These are phyloP conservation scores for Erythrobasidium hasegawianum DNA, from an alignment of 1,284 basidiomycete species.

Conservation along the genomic window DNA sequence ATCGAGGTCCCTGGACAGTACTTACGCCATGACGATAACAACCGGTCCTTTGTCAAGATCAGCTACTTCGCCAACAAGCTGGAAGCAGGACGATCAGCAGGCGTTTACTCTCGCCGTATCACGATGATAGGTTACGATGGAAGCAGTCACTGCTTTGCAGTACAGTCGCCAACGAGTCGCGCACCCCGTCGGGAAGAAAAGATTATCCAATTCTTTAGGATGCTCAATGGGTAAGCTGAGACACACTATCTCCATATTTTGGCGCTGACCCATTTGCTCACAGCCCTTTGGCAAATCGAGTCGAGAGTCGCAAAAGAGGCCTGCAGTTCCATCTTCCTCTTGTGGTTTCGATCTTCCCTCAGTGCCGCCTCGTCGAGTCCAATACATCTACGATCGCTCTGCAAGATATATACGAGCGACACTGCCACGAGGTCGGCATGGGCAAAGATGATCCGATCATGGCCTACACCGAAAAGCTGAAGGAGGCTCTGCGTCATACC, in stretches of 20 bases:
- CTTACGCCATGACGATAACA: slow-evolving; percentile 93
- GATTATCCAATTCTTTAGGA: slow-evolving; percentile 84
- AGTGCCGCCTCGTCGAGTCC: slow-evolving; percentile 80
- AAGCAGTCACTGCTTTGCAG: slow-evolving; percentile 79
- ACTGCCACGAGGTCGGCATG: slow-evolving; percentile 73
- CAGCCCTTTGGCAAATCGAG: slow-evolving; percentile 78
- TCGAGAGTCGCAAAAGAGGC: slow-evolving; percentile 89
- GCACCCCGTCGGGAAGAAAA: slow-evolving; percentile 90
- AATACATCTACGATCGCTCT: slow-evolving; percentile 87
- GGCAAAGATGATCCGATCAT: slow-evolving; percentile 85
- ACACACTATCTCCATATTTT: no score
- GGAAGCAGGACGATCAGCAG: slow-evolving; percentile 78
- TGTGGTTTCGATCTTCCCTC: slow-evolving; percentile 78
- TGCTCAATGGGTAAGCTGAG: slow-evolving; percentile 78
- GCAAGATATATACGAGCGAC: slow-evolving; percentile 90
- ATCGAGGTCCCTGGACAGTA: slow-evolving; percentile 99
- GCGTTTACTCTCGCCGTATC: slow-evolving; percentile 84
- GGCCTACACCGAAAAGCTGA: slow-evolving; percentile 75
- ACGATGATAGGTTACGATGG: slow-evolving; percentile 89
- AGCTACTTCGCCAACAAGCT: slow-evolving; percentile 86
- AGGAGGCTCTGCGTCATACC: slow-evolving; percentile 54
- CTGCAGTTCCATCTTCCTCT: slow-evolving; percentile 87
- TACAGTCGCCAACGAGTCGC: slow-evolving; percentile 82
- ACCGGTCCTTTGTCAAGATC: slow-evolving; percentile 87
- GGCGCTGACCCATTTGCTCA: no score